phyloP scores from a whole-genome alignment of 2,329 filamentous ascomycete genomes.

The Cladosporium sp. region DNA sequence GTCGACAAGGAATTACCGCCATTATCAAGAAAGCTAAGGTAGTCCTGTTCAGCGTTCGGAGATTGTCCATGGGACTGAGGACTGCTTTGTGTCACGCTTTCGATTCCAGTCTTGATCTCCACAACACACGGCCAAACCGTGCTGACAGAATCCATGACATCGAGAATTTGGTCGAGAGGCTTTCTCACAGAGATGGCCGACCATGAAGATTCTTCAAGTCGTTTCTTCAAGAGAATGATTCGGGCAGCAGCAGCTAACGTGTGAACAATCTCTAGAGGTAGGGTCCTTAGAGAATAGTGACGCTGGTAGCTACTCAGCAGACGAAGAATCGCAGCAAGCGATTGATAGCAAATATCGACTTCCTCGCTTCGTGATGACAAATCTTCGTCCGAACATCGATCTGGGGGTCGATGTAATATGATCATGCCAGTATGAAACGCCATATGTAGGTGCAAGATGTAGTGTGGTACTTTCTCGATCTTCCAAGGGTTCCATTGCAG shows the following conservation, averaged over 20 bases:
- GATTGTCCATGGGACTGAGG: conserved; percentile 77
- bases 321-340: background rate
- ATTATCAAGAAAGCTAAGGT: background rate
- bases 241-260: background rate
- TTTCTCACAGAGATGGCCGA: background rate
- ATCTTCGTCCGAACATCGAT: background rate
- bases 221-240: background rate
- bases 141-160: background rate
- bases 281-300: background rate
- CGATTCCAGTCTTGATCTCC: background rate
- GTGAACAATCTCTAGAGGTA: background rate
- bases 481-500: conserved; percentile 5
- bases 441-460: background rate
- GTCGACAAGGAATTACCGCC: background rate
- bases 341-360: conserved; percentile 1
- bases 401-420: conserved; percentile 1
- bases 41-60: conserved; percentile 41
- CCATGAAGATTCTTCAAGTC: conserved; percentile 1
- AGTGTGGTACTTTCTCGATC: background rate
- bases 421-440: background rate
- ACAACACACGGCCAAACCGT: background rate
- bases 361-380: background rate
- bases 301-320: conserved; percentile 1
- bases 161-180: background rate
- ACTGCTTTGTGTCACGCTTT: background rate